Percentiles rank a stretch among this genome's conserved stretches.
Conservation (phyloP, 2,329 filamentous ascomycete genomes). For the Aspergillus sp. region DNA sequence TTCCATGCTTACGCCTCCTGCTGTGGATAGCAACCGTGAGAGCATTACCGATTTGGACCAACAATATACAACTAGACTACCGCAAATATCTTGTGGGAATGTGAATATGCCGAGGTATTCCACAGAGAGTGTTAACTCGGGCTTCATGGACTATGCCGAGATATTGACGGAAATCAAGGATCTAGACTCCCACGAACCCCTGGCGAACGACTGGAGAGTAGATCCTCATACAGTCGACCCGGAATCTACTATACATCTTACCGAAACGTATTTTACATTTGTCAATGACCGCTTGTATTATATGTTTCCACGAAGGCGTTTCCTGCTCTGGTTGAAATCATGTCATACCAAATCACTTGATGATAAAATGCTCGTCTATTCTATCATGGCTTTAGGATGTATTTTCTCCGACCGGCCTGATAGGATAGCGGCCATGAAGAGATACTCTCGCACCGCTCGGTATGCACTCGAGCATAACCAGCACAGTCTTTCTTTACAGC, state of each 20-base stretch:
- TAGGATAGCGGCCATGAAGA: constrained; percentile 45
- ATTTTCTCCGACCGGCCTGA: constrained; percentile 53
- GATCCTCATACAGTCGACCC: constrained; percentile 57
- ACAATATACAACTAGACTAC: constrained; percentile 23
- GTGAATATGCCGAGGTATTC: constrained; percentile 17
- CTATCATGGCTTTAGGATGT: constrained; percentile 58
- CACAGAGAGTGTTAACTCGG: constrained; percentile 12
- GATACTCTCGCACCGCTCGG: constrained; percentile 57
- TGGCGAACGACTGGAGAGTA: constrained; percentile 44
- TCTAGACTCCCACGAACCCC: constrained; percentile 29
- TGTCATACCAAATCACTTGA: constrained; percentile 50
- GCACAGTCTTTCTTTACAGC: constrained; percentile 58
- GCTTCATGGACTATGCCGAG: constrained; percentile 29
- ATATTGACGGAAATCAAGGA: constrained; percentile 33
- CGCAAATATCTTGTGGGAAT: constrained; percentile 17
- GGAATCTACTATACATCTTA: constrained; percentile 50
- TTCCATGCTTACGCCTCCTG: constrained; percentile 28
- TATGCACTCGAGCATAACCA: constrained; percentile 56
- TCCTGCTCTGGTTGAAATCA: constrained; percentile 55
- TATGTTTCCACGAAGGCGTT: constrained; percentile 57
- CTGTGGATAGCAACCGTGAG: constrained; percentile 26
- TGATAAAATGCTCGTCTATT: constrained; percentile 62
- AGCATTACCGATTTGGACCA: constrained; percentile 26
- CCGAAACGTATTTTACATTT: constrained; percentile 59
- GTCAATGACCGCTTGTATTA: constrained; percentile 56